Base-by-base conservation (phyloP, 1,139 yeast genomes). In the Hyphopichia burtonii region DNA sequence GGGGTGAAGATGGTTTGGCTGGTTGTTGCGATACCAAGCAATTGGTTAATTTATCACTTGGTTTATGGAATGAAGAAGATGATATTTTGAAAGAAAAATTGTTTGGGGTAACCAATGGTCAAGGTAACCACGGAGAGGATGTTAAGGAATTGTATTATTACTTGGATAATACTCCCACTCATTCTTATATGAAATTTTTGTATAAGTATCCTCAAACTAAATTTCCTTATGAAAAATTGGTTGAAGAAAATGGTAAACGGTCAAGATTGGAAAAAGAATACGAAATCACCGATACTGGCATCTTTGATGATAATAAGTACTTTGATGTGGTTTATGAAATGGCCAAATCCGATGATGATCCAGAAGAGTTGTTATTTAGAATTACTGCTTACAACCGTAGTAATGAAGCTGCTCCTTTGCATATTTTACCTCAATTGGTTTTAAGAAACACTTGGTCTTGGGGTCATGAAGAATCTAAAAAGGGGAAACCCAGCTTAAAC, bases 1-100 rank as follows among this genome's bases (percentile, higher is more conserved):
- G 98, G 98, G 96, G 96, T 38, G 98, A 91, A 63, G 98, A 91
- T 60, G 98, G 98, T 3, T 71, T 91, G 53, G 96, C 95, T 9
- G 98, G 98, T 41, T 86, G 89, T 17, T 79, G 88, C 45, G 98
- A 91, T 60, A 82, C 88, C 51, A 91, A 88, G 55, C 96, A 88
- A 60, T 65, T 79, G 55, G 70, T 88, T 41, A 86, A 95, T 60
- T 65, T 88, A 50, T 78, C 89, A 31, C 74, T 90, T 71, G 96
- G 91, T 1, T 72, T 91, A 48, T 91, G 98, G 98, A 91, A 91
- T 66, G 96, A 86, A 47, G 74, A 88, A 54, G 98, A 91, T 63
- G 84, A 80, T 34, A 79, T 90, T 51, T 74, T 91, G 60, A 91
- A 91, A 64, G 98, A 91, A 61, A 83, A 90, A 51, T 73, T 88